Evolutionary conservation across 225 moss, liverwort and hornwort species (phyloP), one percentile per base, ranked within the genome.

Genomic region (Rhytidiadelphus loreus): DNA sequence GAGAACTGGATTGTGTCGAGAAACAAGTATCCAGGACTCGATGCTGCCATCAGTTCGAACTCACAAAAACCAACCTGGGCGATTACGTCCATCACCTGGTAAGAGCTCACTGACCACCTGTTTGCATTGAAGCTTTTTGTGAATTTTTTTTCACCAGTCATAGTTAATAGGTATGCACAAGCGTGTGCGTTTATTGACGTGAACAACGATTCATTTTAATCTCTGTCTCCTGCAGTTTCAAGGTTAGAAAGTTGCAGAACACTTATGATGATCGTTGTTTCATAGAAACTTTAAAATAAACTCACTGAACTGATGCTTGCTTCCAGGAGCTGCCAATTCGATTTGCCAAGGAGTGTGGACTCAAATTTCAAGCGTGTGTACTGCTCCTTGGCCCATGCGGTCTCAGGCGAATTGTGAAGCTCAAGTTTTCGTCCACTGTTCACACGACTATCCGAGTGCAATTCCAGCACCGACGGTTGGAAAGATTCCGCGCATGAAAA

Each of bases 311-410:
- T 70, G 46, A 32, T 52, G 41, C 48, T 87, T 86, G 57, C 23
- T 81, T 88, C 72, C 89, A 92, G 90, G 87, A 85, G 55, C 62
- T 90, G 8, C 90, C 90, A 25, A 7, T 50, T 77, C 15, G 12
- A 37, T 89, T 92, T 85, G 90, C 87, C 24, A 85, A 76, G 84
- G 76, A 86, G 79, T 35, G 82, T 53, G 87, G 77, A 62, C 86
- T 89, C 70, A 90, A 81, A 62, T 84, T 92, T 73, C 80, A 75
- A 68, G 86, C 74, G 76, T 83, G 21, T 16, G 88, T 81, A 12
- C 39, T 55, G 84, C 86, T 90, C 44, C 80, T n/a, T 58, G 87
- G 92, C 39, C 90, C 86, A 25, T 57, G 68, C 28, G 88, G 69
- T 61, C 13, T 74, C 48, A 17, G 76, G 62, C 75, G 78, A 9